Evolutionary conservation across 495 filamentous ascomycete genomes (phyloP), one percentile per base, ranked within the genome.

Genomic region (Hypoxylon rickii): DNA sequence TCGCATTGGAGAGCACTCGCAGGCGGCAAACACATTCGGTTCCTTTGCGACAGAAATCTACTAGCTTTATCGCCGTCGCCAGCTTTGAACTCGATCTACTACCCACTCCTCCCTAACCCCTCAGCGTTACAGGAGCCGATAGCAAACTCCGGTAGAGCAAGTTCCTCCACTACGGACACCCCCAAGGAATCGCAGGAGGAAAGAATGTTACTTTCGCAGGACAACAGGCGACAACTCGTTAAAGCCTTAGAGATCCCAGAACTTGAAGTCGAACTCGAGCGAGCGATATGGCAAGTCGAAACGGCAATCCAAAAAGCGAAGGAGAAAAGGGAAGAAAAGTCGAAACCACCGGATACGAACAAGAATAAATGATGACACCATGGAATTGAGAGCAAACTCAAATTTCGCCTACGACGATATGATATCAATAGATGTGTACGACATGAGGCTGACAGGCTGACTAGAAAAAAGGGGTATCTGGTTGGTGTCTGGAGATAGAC

Each of bases 231-330:
- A 58, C 76, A 80, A 57, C 80, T 97, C 49, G 86, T 89, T 15
- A 72, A 84, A 37, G 79, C 84, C 0, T 71, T 94, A n/a, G 79
- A 89, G 7, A 76, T 96, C 18, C 91, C 93, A 0, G 89, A 90
- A 46, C 81, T 97, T 45, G 86, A 87, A 43, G 72, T 89, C n/a
- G 94, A 97, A 72, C 84, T 96, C 1, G 91, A 97, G 63, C 78
- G 93, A 20, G 93, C 93, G 2, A 87, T 94, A 31, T 83, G 87
- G 76, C 93, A 97, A 75, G 89, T 97, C 1, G 83, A 91, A 64
- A 81, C 79, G 51, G 79, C 83, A 31, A 71, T 93, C 46, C 64
- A 78, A 46, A 76, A 83, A 32, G 71, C 83, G 46, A 76, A 76
- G 36, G 67, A 70, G 17, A 61, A 70, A 38, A 76, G 76, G 36